Base-by-base conservation (phyloP, 305 asterid species). In the Fraxinus baroniana region DNA sequence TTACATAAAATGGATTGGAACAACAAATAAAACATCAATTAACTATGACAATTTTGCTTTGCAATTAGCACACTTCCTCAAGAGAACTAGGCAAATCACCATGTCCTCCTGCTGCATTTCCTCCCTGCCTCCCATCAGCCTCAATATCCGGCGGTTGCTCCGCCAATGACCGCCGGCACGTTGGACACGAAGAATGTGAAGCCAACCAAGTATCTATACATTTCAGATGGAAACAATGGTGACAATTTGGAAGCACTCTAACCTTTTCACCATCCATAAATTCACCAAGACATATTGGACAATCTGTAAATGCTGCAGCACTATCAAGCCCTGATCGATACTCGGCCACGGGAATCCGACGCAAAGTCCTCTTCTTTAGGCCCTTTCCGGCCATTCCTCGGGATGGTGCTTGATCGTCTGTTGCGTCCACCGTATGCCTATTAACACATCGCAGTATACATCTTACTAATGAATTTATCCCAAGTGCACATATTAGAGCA, bases 161-260 rank as follows among this genome's bases (percentile, higher is more conserved):
- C 52, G 78, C 85, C 92, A 93, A 9, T 6, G 94, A 89, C 15
- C 76, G 98, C 44, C 98, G 97, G 79, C 98, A 93, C 8, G 93
- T 91, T 7, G 98, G 98, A n/a, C 98, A 93, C 18, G 98, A 91
- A 5, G 97, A 90, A 57, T 92, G 97, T 8, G 94, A 91, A 22
- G 90, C 90, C 89, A 94, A 79, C 98, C 98, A 94, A 12, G 86
- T 84, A 77, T 94, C 98, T 4, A 93, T 89, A 60, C 98, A 93
- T 85, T 86, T 91, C 8, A 90, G 93, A 57, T 94, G 98, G 84
- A 87, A 94, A 60, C 91, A 92, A 17, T 94, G 98, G 72, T 88
- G 90, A 77, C 97, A 94, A 46, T 82, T 87, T 12, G 97, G 98
- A 79, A 93, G 81, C 2, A 93, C 91, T 84, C 98, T 89, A 1